Base-by-base conservation (phyloP, 2,329 filamentous ascomycete species). In the Ophiosphaerella korrae region DNA sequence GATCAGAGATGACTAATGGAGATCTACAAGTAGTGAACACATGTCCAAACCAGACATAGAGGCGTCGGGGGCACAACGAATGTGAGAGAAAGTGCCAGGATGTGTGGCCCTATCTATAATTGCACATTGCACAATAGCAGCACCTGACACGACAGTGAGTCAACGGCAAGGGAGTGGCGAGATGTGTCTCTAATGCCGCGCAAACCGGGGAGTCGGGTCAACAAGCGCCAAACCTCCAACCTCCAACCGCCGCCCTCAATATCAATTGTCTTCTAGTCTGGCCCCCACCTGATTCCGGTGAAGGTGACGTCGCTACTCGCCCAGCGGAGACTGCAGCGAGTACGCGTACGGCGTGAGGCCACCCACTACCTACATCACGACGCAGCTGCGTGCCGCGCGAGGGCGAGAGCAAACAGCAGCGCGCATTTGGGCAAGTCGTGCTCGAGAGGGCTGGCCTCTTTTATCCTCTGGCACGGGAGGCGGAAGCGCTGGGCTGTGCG, bases 241-340 rank as follows among this genome's bases (percentile, higher is more conserved):
- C 2, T 11, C 14, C 23, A 44, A 46, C 36, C 35, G 26, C 36
- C 44, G 16, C 36, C 44, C 36, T 46, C 44, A 40, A 40, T 24
- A 34, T 46, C 44, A 46, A 13, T 36, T 31, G 16, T 40, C 26
- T 37, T 23, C 14, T 42, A 48, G 33, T 59, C 52, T 57, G 53
- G 58, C 58, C 58, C 58, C 58, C 56, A 59, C 52, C 32, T 35
- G 47, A 21, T 53, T 57, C 58, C 58, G 58, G 58, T 61, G 49
- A 61, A 38, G 24, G 42, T 48, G 45, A 48, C 35, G 38, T 29
- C 36, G 41, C 29, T 44, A 50, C 33, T 46, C 42, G 52, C 43
- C 51, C 51, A 58, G 35, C 12, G 13, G 18, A 18, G 18, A 18
- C 7, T 37, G 24, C 43, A 39, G 18, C 18, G 5, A 21, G 26